Evolutionary conservation across 495 filamentous ascomycete species (phyloP).

Genomic region (Neohortaea acidophila): DNA sequence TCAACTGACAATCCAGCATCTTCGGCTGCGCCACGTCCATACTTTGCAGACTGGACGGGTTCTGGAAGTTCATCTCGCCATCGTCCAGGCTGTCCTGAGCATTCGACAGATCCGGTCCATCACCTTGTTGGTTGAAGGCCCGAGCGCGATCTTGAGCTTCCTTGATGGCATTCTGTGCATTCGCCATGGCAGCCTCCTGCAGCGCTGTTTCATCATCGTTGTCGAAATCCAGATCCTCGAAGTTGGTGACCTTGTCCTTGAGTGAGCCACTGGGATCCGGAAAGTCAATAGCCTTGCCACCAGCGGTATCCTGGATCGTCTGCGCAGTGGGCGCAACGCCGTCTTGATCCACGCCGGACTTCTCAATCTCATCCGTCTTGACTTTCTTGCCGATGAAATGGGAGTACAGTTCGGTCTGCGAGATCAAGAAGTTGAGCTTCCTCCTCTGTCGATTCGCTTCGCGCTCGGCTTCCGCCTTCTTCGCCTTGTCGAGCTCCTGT

Average conservation of each 20-base stretch:
- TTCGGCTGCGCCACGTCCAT: slow-evolving; percentile 90
- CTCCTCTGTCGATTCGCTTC: slow-evolving; percentile 94
- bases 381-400: slow-evolving; percentile 99
- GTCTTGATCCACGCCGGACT: slow-evolving; percentile 58
- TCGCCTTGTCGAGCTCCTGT: slow-evolving; percentile 91
- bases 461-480: slow-evolving; percentile 89
- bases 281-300: slow-evolving; percentile 38
- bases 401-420: slow-evolving; percentile 94
- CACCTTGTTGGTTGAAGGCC: slow-evolving; percentile 57
- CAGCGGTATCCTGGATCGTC: slow-evolving; percentile 32
- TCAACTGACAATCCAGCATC: slow-evolving; percentile 82
- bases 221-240: slow-evolving; percentile 92
- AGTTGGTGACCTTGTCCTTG: slow-evolving; percentile 65
- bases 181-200: slow-evolving; percentile 73
- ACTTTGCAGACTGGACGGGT: slow-evolving; percentile 83
- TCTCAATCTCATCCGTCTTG: slow-evolving; percentile 84
- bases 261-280: slow-evolving; percentile 42
- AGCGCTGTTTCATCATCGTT: slow-evolving; percentile 77
- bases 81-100: slow-evolving; percentile 44
- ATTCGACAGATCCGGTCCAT: slow-evolving; percentile 34
- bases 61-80: slow-evolving; percentile 99
- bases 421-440: slow-evolving; percentile 98
- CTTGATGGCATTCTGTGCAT: slow-evolving; percentile 90
- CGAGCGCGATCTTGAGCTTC: slow-evolving; percentile 86
- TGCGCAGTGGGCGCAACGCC: slow-evolving; percentile 41